These are phyloP conservation scores for Fusarium coicis DNA, from an alignment of 2,329 filamentous ascomycete species.

Conservation along the genomic window DNA sequence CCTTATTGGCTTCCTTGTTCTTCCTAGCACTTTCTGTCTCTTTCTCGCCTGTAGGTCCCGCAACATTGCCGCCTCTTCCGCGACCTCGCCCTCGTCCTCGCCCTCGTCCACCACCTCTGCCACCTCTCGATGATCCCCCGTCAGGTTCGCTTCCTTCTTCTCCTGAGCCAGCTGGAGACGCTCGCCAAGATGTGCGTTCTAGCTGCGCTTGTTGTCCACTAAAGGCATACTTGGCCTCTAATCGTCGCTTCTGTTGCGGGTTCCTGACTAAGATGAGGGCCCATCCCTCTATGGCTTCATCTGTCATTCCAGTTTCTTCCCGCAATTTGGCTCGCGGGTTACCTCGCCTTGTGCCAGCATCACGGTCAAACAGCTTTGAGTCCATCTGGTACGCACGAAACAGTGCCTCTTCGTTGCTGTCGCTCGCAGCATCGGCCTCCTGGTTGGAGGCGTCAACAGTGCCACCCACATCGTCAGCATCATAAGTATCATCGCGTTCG, in stretches of 20 bases:
- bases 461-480: slow-evolving; percentile 89
- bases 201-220: slow-evolving; percentile 74
- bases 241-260: slow-evolving; percentile 70
- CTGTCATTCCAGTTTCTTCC: slow-evolving; percentile 85
- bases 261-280: slow-evolving; percentile 84
- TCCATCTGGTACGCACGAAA: slow-evolving; percentile 77
- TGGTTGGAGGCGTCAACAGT: slow-evolving; percentile 79
- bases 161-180: slow-evolving; percentile 63
- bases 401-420: slow-evolving; percentile 74
- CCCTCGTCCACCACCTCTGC: slow-evolving; percentile 58
- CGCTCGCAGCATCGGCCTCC: slow-evolving; percentile 58
- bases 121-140: slow-evolving; percentile 57
- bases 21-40: slow-evolving; percentile 77
- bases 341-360: slow-evolving; percentile 74
- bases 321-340: slow-evolving; percentile 72
- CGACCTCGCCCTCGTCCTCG: slow-evolving; percentile 62
- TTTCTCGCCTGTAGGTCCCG: slow-evolving; percentile 73
- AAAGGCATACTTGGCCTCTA: slow-evolving; percentile 79
- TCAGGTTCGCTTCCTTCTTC: slow-evolving; percentile 66
- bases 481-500: slow-evolving; percentile 96
- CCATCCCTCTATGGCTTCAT: slow-evolving; percentile 96
- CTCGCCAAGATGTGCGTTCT: slow-evolving; percentile 72
- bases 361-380: slow-evolving; percentile 75
- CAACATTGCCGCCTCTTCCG: slow-evolving; percentile 68
- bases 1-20: slow-evolving; percentile 85